These are phyloP conservation scores for Crithidia brevicula DNA, from an alignment of 208 protist species.

Conservation along the genomic window DNA sequence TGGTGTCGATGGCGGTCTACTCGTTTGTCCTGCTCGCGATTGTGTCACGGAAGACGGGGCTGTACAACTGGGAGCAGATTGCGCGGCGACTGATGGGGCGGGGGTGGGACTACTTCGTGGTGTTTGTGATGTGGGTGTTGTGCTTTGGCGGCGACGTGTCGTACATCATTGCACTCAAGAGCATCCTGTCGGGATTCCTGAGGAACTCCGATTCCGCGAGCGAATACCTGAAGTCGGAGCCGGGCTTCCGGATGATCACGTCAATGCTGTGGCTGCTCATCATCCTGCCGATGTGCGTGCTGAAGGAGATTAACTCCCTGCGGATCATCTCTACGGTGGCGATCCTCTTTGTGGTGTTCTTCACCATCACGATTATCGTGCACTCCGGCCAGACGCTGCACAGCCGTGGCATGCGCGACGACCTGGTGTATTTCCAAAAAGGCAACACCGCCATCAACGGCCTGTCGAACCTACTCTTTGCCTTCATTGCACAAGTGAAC, in stretches of 20 bases:
- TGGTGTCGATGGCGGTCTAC: conserved; percentile 52
- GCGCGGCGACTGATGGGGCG: conserved; percentile 45
- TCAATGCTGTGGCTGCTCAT: conserved; percentile 56
- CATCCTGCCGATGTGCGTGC: conserved; percentile 75
- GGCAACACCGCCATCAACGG: conserved; percentile 62
- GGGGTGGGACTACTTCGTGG: conserved; percentile 46
- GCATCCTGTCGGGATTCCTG: conserved; percentile 44
- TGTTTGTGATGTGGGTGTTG: conserved; percentile 57
- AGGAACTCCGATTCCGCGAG: conserved; percentile 16
- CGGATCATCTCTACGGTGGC: conserved; percentile 65
- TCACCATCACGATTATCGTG: conserved; percentile 66
- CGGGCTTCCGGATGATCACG: conserved; percentile 50
- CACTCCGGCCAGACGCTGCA: conserved; percentile 41
- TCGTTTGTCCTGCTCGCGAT: conserved; percentile 64
- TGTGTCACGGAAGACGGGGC: conserved; percentile 45
- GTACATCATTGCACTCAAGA: conserved; percentile 66
- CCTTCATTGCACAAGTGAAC: conserved; percentile 76
- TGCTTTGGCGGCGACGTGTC: conserved; percentile 65
- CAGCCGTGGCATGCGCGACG: conserved; percentile 30
- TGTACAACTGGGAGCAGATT: conserved; percentile 59
- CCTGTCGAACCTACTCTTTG: conserved; percentile 68
- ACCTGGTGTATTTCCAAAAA: conserved; percentile 53
- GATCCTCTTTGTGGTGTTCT: conserved; percentile 74
- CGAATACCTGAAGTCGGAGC: conserved; percentile 24
- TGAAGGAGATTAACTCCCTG: conserved; percentile 83